Percentiles rank a stretch among this genome's conserved stretches.
Conservation (phyloP, 73 alveolate species). For the Paramecium tetraurelia region DNA sequence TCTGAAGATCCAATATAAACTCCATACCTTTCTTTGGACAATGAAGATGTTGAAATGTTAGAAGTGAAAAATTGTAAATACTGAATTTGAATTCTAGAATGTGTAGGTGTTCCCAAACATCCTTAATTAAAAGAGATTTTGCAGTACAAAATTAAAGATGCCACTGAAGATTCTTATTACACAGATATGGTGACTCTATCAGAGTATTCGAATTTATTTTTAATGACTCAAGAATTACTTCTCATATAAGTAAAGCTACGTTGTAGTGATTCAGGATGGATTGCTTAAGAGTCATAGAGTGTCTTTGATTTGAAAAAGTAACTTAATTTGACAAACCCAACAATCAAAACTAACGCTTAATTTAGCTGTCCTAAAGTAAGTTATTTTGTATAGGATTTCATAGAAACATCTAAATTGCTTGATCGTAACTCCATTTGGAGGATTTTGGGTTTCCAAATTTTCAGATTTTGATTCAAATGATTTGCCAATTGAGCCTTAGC, state of each 20-base stretch:
- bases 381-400: background rate
- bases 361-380: background rate
- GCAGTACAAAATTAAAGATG: background rate
- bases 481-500: background rate
- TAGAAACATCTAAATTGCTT: background rate
- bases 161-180: background rate
- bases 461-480: background rate
- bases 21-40: background rate
- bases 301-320: background rate
- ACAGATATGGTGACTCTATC: background rate
- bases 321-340: background rate
- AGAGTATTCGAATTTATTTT: background rate
- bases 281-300: background rate
- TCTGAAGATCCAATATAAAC: background rate
- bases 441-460: conserved; percentile 1
- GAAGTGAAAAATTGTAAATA: background rate
- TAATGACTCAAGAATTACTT: background rate
- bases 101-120: conserved; percentile 26
- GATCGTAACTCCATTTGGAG: background rate
- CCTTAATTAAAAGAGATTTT: conserved; percentile 4
- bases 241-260: background rate
- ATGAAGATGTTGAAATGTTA: background rate
- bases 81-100: background rate
- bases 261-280: background rate
- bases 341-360: background rate